Evolutionary conservation across 2,329 filamentous ascomycete genomes (phyloP), one percentile per base, ranked within the genome.

Genomic region (Botrytis fragariae): DNA sequence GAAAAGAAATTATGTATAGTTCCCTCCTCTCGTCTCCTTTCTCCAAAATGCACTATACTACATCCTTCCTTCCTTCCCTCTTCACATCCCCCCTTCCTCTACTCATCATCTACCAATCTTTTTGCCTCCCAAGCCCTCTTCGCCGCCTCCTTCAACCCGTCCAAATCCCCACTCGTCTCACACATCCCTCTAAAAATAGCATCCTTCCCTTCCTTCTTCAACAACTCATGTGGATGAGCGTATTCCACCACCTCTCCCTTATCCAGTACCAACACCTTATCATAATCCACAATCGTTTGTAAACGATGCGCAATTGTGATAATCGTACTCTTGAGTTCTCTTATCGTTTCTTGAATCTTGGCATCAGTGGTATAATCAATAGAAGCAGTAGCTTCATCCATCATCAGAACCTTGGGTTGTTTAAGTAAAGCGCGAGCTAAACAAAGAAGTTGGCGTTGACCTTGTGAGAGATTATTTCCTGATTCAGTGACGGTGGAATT

Each of bases 321-420:
- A 74, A 97, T 97, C 0, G 96, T 99, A 82, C 94, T 93, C 77
- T 91, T 92, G 78, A 98, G 88, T 82, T 97, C 93, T n/a, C 94
- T 92, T 75, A 99, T 95, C 0, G 96, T 98, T 79, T 93, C 94
- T 83, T 99, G 96, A 77, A 99, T 98, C 84, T 97, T 98, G 68
- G 91, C 87, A 80, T 99, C 96, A 2, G 96, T 99, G 8, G 91
- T 92, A 83, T 98, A 98, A 84, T 99, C 96, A 80, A 99, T 98
- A 0, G 93, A 97, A 0, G 96, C 96, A 0, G 96, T 99, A 0
- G 96, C 96, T 85, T 99, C 96, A 82, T 99, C 96, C 96, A 99
- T 98, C 80, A 99, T 92, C n/a, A 99, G 86, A 2, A 99, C 94
- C 76, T 93, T 95, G 0, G 96, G 95, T 48, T 90, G 89, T 83